Evolutionary conservation across 352 stramenopile genomes (phyloP), one percentile per base, ranked within the genome.

Genomic region (Globisporangium radiosum): DNA sequence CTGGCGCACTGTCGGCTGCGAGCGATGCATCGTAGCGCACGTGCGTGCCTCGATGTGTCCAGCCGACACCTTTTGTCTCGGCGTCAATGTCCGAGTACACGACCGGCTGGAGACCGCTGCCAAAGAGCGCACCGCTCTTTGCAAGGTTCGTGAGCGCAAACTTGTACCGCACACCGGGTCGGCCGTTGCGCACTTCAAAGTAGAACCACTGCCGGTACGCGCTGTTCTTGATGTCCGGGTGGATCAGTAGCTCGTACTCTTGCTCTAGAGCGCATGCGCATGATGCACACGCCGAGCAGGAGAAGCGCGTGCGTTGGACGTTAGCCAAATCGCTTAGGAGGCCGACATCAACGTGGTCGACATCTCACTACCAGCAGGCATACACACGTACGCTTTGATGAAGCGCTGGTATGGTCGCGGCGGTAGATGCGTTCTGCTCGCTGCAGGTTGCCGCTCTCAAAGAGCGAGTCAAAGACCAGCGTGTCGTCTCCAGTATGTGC

Each of bases 181-280:
- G 39, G 2, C 66, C 78, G 61, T 90, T 90, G 42, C 69, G 81
- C 15, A 95, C 81, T 40, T 85, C 62, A 59, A 96, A 97, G 73
- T 96, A 96, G 66, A 95, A 97, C 88, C 88, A 97, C 65, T 97
- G 88, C 7, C 83, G 75, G 55, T 92, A 92, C 9, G 83, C 83
- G 52, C 80, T 82, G 60, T 92, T 92, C 69, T 86, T 88, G 58
- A 90, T 70, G 65, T 92, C 83, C 0, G 83, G 83, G 50, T 90
- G 83, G 47, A 92, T 78, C 8, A 73, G 33, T 11, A 92, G 52
- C 42, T 92, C 83, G 59, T 90, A 92, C 54, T 89, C 80, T 4
- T 92, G 81, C 2, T 48, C 59, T 74, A 57, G 5, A 59, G 10
- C 17, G 17, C 17, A 19, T 19, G 17, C 17, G 17, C 17, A 19